Percentiles rank a stretch among this genome's conserved stretches.
phyloP scores from a whole-genome alignment of 2,329 filamentous ascomycete genomes.

The Colletotrichum euphorbiae region DNA sequence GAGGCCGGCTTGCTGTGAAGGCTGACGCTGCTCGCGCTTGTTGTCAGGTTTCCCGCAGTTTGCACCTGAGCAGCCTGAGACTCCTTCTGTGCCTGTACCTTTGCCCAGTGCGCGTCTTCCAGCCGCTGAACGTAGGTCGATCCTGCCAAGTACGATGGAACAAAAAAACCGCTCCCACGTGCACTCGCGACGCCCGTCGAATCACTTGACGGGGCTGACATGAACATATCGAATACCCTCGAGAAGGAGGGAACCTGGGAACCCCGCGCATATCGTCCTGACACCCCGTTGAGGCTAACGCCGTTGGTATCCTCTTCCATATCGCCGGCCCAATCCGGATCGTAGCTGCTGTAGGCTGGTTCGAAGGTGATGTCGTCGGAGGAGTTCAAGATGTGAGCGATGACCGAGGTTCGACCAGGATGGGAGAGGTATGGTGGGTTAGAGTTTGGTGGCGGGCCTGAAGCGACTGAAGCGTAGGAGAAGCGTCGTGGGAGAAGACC shows the following conservation, averaged over 20 bases:
- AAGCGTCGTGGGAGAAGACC: slow-evolving; percentile 50
- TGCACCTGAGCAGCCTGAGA: slow-evolving; percentile 56
- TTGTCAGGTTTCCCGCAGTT: slow-evolving; percentile 62
- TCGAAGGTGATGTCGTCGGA: slow-evolving; percentile 54
- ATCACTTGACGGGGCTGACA: slow-evolving; percentile 46
- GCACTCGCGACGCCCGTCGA: slow-evolving; percentile 41
- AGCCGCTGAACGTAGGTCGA: slow-evolving; percentile 84
- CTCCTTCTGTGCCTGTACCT: slow-evolving; percentile 62
- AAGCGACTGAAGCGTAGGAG: slow-evolving; percentile 58
- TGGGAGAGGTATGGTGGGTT: slow-evolving; percentile 51
- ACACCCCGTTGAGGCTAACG: slow-evolving; percentile 43
- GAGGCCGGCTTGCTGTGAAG: slow-evolving; percentile 67
- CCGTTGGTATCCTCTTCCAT: slow-evolving; percentile 51
- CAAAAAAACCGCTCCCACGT: slow-evolving; percentile 71
- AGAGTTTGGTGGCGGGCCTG: slow-evolving; percentile 51
- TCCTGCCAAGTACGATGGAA: slow-evolving; percentile 83
- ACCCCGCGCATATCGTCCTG: slow-evolving; percentile 40
- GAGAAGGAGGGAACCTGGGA: slow-evolving; percentile 60
- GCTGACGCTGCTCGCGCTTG: slow-evolving; percentile 61
- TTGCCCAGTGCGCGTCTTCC: slow-evolving; percentile 75
- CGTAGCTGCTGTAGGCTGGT: slow-evolving; percentile 45
- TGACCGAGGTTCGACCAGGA: slow-evolving; percentile 54
- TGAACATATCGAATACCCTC: slow-evolving; percentile 64
- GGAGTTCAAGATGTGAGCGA: slow-evolving; percentile 67
- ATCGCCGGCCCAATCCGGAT: slow-evolving; percentile 42